Base-by-base conservation (phyloP, 805 yeast species). In the Candida chauliodis region DNA sequence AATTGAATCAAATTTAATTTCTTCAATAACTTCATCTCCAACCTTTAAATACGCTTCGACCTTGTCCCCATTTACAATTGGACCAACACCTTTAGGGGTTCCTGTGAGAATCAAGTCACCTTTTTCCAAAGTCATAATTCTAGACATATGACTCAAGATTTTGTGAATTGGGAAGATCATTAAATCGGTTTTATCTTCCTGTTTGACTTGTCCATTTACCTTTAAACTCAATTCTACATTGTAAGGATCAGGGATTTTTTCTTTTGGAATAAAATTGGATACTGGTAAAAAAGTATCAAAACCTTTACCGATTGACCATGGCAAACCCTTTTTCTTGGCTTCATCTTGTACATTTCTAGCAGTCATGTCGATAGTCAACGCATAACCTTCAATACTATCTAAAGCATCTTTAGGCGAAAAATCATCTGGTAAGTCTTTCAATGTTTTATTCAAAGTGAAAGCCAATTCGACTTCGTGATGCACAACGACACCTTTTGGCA, bases 51-150 rank as follows among this genome's bases (percentile, higher is more conserved):
- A 73, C 5, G 95, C 95, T 32, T 71, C 69, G 19, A 93, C 67
- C 18, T 58, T 54, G 56, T 93, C 98, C 8, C 97, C 98, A 0
- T 95, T 85, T 5, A 59, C 59, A 23, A 90, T 64, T 18, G 74
- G 66, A 7, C 98, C 96, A n/a, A 93, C 99, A 13, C 99, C 99
- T 59, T 89, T 87, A 32, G 99, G 99, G 1, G 99, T 93, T 13
- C 99, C 99, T 1, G 99, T 93, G 36, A 93, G 70, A 42, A 93
- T 80, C 45, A 93, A 72, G 55, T 93, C 99, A 21, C 96, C 96
- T 38, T 86, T 81, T 51, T 90, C 80, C 41, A 93, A 69, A 3
- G 97, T 87, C 91, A 91, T 91, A 51, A 87, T 80, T n/a, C 80
- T 63, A 4, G 95, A 84, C 79, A 90, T 84, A 36, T 83, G 77